Percentiles rank a stretch among this genome's conserved stretches.
Evolutionary conservation across 768 basidiomycete genomes (phyloP).

Genomic region (Leccinum subtestaceum): DNA sequence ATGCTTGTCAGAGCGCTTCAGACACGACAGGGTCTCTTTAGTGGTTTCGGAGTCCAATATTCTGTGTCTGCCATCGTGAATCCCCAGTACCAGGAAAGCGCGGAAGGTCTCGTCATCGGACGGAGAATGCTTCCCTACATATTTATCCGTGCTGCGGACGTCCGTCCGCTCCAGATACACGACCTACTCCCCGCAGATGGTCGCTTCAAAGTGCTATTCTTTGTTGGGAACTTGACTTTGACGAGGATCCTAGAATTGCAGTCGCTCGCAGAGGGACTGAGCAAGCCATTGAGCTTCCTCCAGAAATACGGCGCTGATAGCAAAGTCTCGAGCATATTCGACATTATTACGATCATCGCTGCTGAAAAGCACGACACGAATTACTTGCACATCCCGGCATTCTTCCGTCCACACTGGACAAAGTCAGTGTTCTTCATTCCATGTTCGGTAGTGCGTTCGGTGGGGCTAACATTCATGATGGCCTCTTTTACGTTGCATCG

Average conservation of each 20-base stretch:
- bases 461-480: not conserved
- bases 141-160: not conserved
- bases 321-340: not conserved
- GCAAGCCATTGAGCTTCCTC: not conserved
- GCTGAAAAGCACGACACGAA: not conserved
- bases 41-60: not conserved
- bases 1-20: not conserved
- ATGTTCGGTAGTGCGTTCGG: not conserved
- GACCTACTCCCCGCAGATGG: not conserved
- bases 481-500: not conserved
- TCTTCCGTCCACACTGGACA: not conserved
- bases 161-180: not conserved
- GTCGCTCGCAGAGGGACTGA: not conserved
- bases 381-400: not conserved
- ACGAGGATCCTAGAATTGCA: not conserved
- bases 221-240: not conserved
- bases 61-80: not conserved
- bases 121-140: not conserved
- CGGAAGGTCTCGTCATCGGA: not conserved
- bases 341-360: not conserved
- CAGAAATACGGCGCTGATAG: not conserved
- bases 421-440: not conserved
- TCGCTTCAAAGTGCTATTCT: not conserved
- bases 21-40: not conserved
- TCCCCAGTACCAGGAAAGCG: not conserved